Evolutionary conservation across 495 filamentous ascomycete genomes (phyloP).

Genomic region (Lepidopterella palustris): DNA sequence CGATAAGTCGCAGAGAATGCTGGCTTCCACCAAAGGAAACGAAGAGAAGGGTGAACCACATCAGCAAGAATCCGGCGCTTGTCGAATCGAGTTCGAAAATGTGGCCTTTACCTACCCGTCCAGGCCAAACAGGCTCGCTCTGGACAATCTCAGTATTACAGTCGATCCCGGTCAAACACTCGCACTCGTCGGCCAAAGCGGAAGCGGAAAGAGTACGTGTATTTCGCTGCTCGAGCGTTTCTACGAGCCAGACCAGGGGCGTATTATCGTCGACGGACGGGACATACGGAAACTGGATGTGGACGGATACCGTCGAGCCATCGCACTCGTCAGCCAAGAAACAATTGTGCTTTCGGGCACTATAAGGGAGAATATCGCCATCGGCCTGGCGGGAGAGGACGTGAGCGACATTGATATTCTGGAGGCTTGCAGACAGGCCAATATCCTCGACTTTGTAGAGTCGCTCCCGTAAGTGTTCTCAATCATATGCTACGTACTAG

Average conservation of each 20-base stretch:
- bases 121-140: constrained; percentile 38
- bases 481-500: too few relatives aligned
- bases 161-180: constrained; percentile 46
- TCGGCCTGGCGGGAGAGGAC: too few relatives aligned
- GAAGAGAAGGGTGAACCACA: too few relatives aligned
- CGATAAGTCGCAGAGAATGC: too few relatives aligned
- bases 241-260: constrained; percentile 36
- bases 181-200: constrained; percentile 54
- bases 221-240: constrained; percentile 46
- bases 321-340: constrained; percentile 25
- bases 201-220: constrained; percentile 51
- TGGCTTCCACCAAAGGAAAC: too few relatives aligned
- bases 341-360: too few relatives aligned
- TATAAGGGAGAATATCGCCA: too few relatives aligned
- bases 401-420: too few relatives aligned
- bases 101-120: constrained; percentile 54
- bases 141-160: constrained; percentile 39
- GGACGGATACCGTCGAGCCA: constrained; percentile 32
- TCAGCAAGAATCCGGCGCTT: too few relatives aligned
- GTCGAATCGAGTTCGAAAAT: constrained; percentile 48
- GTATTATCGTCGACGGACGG: constrained; percentile 16
- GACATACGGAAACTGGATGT: constrained; percentile 1
- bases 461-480: constrained; percentile 4
- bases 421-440: too few relatives aligned
- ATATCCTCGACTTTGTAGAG: too few relatives aligned